phyloP scores from a whole-genome alignment of 1,139 yeast genomes.

The Spathaspora jeffriesii region DNA sequence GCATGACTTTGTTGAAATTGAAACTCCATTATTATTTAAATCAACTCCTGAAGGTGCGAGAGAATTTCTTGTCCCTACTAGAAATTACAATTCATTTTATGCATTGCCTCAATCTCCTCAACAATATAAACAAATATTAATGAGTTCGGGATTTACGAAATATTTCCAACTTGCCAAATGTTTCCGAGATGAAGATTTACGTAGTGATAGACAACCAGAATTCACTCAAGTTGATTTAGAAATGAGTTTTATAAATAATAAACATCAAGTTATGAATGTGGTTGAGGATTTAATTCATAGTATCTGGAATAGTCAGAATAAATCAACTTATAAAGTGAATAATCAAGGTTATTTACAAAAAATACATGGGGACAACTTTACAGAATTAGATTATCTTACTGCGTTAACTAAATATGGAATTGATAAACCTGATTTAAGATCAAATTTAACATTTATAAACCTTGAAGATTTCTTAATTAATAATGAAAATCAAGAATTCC shows the following conservation, averaged over 20 bases:
- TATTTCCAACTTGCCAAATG: constrained; percentile 94
- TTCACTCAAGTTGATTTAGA: constrained; percentile 96
- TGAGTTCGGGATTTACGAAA: constrained; percentile 88
- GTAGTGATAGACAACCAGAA: constrained; percentile 97
- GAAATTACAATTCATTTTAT: constrained; percentile 64
- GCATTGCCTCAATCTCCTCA: constrained; percentile 98
- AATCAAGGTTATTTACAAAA: constrained; percentile 23
- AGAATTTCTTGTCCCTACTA: constrained; percentile 92
- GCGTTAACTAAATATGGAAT: constrained; percentile 81
- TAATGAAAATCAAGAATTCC: constrained; percentile 41
- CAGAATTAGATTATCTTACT: constrained; percentile 59
- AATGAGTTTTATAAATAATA: constrained; percentile 76
- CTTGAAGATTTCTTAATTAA: constrained; percentile 43
- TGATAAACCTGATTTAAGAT: constrained; percentile 92
- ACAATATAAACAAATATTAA: constrained; percentile 89
- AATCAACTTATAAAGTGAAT: constrained; percentile 37
- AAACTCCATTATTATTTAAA: constrained; percentile 90
- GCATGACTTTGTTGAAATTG: constrained; percentile 74
- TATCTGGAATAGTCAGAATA: constrained; percentile 54
- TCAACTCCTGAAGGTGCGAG: constrained; percentile 99
- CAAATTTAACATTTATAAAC: constrained; percentile 50
- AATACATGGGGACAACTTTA: constrained; percentile 26
- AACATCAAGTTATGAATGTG: constrained; percentile 63
- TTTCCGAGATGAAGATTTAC: constrained; percentile 92
- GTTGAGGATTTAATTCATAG: constrained; percentile 58